Conservation (phyloP, 371 early-diverging fungal species). For the Gilbertella persicaria region DNA sequence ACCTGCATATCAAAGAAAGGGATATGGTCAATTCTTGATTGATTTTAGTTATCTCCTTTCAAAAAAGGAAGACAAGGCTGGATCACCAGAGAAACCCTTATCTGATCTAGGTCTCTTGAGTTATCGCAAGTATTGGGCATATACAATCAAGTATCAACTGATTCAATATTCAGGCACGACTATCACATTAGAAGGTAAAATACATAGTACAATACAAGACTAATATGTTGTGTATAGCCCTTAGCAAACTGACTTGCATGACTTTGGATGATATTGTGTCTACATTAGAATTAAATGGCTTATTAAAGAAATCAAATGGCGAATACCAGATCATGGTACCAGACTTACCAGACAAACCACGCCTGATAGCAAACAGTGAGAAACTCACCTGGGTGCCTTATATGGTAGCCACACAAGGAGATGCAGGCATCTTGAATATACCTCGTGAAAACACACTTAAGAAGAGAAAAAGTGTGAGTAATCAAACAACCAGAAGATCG, state of each 20-base stretch:
- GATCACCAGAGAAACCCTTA: conserved; percentile 99
- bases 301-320: conserved; percentile 28
- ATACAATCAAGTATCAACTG: conserved; percentile 14
- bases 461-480: background rate
- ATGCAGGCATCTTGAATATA: conserved; percentile 27
- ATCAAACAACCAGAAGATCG: background rate
- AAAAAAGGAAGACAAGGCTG: conserved; percentile 78
- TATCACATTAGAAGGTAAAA: conserved; percentile 20
- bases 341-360: background rate
- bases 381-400: conserved; percentile 23
- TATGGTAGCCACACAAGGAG: conserved; percentile 17
- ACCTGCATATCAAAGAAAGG: conserved; percentile 93
- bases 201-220: background rate
- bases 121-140: conserved; percentile 87
- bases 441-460: conserved; percentile 8
- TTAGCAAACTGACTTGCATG: conserved; percentile 67
- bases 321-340: conserved; percentile 8
- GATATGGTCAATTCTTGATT: conserved; percentile 94
- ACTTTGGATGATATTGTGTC: conserved; percentile 71
- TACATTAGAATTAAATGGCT: conserved; percentile 62
- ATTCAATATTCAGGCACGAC: conserved; percentile 16
- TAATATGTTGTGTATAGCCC: conserved; percentile 24
- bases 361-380: conserved; percentile 12
- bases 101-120: conserved; percentile 95
- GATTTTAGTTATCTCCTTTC: conserved; percentile 92